Evolutionary conservation across 2,329 filamentous ascomycete genomes (phyloP).

Genomic region (Leptodontidium sp.): DNA sequence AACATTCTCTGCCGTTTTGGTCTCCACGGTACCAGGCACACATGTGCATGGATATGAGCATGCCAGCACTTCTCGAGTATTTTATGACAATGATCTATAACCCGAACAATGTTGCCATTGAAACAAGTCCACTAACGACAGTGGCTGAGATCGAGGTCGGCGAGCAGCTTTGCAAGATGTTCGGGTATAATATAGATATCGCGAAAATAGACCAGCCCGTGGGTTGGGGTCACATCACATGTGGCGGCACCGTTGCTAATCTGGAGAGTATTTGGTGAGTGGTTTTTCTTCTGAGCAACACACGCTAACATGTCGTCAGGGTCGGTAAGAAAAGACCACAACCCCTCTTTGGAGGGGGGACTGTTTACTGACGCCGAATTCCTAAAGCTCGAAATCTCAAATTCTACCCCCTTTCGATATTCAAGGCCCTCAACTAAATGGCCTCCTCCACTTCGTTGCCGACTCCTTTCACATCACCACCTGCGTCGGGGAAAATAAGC

Average conservation of each 20-base stretch:
- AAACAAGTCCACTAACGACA: conserved; percentile 17
- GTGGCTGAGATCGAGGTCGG: conserved; percentile 18
- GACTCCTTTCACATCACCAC: conserved; percentile 14
- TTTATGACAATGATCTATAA: conserved; percentile 26
- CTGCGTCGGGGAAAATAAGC: conserved; percentile 12
- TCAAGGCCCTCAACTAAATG: conserved; percentile 12
- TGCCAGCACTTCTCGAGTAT: conserved; percentile 21
- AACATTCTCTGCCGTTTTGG: conserved; percentile 21
- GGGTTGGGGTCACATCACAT: conserved; percentile 20
- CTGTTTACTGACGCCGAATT: too few species aligned
- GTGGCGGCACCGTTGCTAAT: conserved; percentile 18
- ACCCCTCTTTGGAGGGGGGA: too few species aligned
- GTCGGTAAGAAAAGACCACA: background rate
- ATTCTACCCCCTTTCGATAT: conserved; percentile 21
- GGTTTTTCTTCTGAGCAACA: background rate
- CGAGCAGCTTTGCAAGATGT: conserved; percentile 19
- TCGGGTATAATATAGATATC: conserved; percentile 14
- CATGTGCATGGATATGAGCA: conserved; percentile 24
- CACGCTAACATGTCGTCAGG: background rate
- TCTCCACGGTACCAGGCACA: conserved; percentile 20
- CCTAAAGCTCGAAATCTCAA: conserved; percentile 21
- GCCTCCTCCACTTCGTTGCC: conserved; percentile 8
- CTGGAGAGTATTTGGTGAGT: conserved; percentile 18
- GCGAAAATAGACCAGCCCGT: background rate
- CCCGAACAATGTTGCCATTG: conserved; percentile 21